Base-by-base conservation (phyloP, 129 eudicot genomes). In the Centella asiatica region DNA sequence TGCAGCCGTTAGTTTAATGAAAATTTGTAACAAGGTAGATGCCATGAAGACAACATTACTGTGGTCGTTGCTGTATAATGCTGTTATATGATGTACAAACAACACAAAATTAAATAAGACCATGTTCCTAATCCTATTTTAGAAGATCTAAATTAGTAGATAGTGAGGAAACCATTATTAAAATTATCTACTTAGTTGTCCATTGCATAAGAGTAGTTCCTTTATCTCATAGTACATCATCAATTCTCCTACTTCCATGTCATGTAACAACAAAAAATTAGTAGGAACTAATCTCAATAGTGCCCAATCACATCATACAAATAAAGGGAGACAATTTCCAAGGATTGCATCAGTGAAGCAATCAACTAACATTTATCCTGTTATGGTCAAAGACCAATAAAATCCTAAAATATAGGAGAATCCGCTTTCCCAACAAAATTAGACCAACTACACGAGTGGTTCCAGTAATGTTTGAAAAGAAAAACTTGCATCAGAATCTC, bases 11-110 rank as follows among this genome's bases (percentile, higher is more conserved):
- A 28, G 47, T 25, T 11, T 37, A 1, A 0, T 5, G 11, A 62
- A 34, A 27, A 54, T 44, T 32, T 10, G 3, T 49, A 40, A 10
- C 23, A 50, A 42, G 32, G 8, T 48, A 26, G 8, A 52, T 51
- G 20, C 49, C 72, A 70, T 24, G 62, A 36, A 34, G 37, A 32
- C 59, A 39, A 18, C 31, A 22, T 10, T 15, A 37, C 29, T 17
- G 25, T 47, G 24, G 31, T 39, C 2, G 39, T 6, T 32, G 12
- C 15, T 12, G n/a, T 1, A 15, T 5, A 15, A 3, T 13, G 3
- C 60, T 55, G 18, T 20, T 55, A 26, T 54, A 55, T 4, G 60
- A 55, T 22, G 14, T 29, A 27, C 31, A 31, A 2, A 31, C 24
- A 31, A 56, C 27, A 31, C 13, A 5, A 13, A 36, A 13, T 6